phyloP scores from a whole-genome alignment of 495 filamentous ascomycete species.

The Aspergillus sclerotiicarbonarius region DNA sequence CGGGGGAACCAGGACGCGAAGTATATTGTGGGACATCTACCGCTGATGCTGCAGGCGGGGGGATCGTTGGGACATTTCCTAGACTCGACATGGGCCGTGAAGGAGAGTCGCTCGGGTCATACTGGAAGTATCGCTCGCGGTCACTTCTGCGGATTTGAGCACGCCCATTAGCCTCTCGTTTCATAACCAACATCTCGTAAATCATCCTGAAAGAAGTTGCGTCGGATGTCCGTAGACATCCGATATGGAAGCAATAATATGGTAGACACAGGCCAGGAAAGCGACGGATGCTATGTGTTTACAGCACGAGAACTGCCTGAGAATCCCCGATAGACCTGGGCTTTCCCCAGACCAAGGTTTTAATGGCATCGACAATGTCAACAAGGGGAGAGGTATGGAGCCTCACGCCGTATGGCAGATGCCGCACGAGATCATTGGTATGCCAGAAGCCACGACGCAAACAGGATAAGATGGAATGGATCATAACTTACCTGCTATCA shows the following conservation, averaged over 20 bases:
- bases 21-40: constrained; percentile 51
- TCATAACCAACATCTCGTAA: constrained; percentile 8
- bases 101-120: constrained; percentile 31
- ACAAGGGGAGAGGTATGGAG: not conserved
- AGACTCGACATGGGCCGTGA: constrained; percentile 57
- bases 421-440: constrained; percentile 13
- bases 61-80: constrained; percentile 53
- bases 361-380: not conserved
- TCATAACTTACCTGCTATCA: constrained; percentile 19
- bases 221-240: not conserved
- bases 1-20: constrained; percentile 55
- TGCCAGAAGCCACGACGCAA: constrained; percentile 9
- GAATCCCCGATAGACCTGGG: not conserved
- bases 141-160: constrained; percentile 22
- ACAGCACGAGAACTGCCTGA: not conserved
- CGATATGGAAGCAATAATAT: not conserved
- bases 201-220: not conserved
- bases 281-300: not conserved
- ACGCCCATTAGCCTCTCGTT: constrained; percentile 27
- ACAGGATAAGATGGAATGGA: not conserved
- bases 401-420: not conserved
- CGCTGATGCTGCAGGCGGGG: constrained; percentile 46
- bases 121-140: constrained; percentile 30
- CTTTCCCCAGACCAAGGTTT: not conserved
- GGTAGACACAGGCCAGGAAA: not conserved